Conservation (phyloP, 1,284 basidiomycete genomes). For the Dichomitus squalens region DNA sequence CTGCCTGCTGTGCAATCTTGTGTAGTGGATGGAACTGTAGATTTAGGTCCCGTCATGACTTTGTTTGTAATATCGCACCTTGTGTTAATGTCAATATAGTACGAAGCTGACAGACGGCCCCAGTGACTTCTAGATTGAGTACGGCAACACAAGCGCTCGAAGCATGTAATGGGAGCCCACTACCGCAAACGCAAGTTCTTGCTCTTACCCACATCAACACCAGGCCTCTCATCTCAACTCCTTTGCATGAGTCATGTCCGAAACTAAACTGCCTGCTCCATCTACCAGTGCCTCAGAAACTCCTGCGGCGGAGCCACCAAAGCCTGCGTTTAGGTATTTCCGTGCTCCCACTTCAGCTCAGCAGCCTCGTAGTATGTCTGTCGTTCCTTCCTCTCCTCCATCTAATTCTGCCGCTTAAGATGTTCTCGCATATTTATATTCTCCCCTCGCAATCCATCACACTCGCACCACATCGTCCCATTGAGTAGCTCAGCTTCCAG, state of each 20-base stretch:
- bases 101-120: too few relatives aligned
- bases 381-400: neutral
- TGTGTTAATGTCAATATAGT: constrained; percentile 4
- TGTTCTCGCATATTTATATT: too few relatives aligned
- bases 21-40: constrained; percentile 10
- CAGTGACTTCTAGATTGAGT: too few relatives aligned
- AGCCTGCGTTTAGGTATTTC: constrained; percentile 23
- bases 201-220: too few relatives aligned
- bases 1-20: constrained; percentile 1
- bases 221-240: too few relatives aligned
- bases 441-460: too few relatives aligned
- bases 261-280: neutral
- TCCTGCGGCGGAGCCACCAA: neutral
- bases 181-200: too few relatives aligned
- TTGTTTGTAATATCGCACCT: constrained; percentile 8
- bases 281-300: neutral
- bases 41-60: constrained; percentile 2
- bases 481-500: constrained; percentile 50
- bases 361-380: constrained; percentile 22
- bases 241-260: neutral
- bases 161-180: too few relatives aligned
- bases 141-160: too few relatives aligned
- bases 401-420: neutral
- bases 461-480: neutral
- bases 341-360: constrained; percentile 21